Evolutionary conservation across 31 red algal genomes (phyloP).

Genomic region (Asparagopsis taxiformis): DNA sequence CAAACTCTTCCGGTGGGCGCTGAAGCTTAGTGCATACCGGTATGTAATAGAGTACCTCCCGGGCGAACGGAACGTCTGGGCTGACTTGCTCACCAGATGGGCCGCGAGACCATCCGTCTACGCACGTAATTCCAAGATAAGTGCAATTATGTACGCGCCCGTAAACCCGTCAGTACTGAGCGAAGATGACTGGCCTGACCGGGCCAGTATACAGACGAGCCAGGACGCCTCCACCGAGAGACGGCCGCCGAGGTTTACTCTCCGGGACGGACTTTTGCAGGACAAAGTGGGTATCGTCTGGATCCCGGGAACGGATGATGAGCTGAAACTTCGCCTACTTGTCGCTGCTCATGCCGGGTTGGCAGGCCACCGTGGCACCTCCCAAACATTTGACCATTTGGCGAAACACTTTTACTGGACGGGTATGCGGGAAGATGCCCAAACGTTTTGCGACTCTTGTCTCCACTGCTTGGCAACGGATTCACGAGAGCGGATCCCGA

Average conservation of each 20-base stretch:
- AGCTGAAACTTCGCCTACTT: background rate
- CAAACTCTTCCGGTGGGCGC: constrained; percentile 15
- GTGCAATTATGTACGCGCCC: background rate
- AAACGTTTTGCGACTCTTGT: background rate
- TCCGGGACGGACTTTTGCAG: background rate
- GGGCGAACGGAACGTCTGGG: constrained; percentile 4
- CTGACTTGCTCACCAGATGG: constrained; percentile 9
- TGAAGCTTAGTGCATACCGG: constrained; percentile 4
- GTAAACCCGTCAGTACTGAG: background rate
- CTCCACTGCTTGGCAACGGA: constrained; percentile 1
- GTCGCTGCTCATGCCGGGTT: background rate
- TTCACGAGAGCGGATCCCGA: background rate
- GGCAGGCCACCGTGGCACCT: background rate
- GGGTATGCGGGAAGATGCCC: background rate
- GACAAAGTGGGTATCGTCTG: background rate
- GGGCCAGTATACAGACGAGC: background rate
- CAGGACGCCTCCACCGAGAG: background rate
- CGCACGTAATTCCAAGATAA: background rate
- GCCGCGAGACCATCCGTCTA: background rate
- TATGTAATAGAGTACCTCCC: constrained; percentile 8
- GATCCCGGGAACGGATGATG: background rate
- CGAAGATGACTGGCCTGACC: background rate
- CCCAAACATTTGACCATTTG: background rate
- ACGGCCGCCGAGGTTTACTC: background rate
- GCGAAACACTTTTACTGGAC: background rate